These are phyloP conservation scores for Zygnema circumcarinatum DNA, from an alignment of 139 green algal genomes.

Conservation along the genomic window DNA sequence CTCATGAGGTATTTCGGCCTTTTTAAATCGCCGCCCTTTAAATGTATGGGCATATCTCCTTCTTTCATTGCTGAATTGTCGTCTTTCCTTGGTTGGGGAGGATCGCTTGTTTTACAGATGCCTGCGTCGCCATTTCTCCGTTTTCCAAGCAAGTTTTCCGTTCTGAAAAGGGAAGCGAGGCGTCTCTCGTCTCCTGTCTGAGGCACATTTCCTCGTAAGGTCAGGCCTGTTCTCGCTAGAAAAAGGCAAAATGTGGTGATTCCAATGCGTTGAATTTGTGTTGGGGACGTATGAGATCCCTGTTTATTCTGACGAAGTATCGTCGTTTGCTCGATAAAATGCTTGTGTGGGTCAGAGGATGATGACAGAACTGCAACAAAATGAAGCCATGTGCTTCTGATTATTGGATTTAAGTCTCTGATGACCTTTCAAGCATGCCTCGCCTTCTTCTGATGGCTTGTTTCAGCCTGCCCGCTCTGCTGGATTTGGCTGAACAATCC, in stretches of 20 bases:
- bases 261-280: background rate
- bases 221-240: background rate
- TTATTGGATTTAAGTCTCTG: background rate
- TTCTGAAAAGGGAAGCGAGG: no score
- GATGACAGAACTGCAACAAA: background rate
- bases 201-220: no score
- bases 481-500: no score
- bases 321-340: no score
- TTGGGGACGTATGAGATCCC: background rate
- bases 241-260: background rate
- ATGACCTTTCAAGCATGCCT: background rate
- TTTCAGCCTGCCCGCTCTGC: no score
- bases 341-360: background rate
- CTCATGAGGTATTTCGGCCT: no score
- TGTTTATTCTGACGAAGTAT: background rate
- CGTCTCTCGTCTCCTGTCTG: no score
- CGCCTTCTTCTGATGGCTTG: no score
- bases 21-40: background rate
- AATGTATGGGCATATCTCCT: background rate
- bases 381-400: background rate
- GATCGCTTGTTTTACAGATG: background rate
- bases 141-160: no score
- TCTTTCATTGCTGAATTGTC: background rate
- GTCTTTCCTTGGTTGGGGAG: background rate
- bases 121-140: background rate